Evolutionary conservation across 352 stramenopile genomes (phyloP).

Genomic region (Discostella stelligera): DNA sequence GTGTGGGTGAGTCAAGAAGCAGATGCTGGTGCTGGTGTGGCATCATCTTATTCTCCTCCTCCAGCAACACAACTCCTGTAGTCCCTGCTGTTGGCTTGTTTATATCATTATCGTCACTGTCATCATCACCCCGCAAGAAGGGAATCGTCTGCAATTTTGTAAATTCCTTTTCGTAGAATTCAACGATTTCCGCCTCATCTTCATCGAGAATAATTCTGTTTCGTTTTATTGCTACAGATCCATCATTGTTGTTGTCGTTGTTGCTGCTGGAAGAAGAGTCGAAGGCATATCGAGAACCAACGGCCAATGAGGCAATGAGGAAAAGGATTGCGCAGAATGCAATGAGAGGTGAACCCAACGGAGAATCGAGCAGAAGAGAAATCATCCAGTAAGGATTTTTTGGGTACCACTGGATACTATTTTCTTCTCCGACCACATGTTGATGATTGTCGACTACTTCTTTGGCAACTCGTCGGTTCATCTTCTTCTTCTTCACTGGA

Average conservation of each 20-base stretch:
- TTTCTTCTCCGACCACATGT: not conserved
- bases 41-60: not conserved
- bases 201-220: slow-evolving; percentile 37
- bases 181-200: slow-evolving; percentile 50
- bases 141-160: slow-evolving; percentile 13
- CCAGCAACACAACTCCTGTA: too few relatives aligned
- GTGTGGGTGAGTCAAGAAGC: not conserved
- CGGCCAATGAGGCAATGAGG: slow-evolving; percentile 26
- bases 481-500: not conserved
- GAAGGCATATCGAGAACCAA: not conserved
- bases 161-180: slow-evolving; percentile 54
- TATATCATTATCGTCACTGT: not conserved
- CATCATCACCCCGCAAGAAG: slow-evolving; percentile 8
- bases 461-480: not conserved
- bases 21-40: not conserved
- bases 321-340: slow-evolving; percentile 17
- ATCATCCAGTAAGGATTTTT: not conserved
- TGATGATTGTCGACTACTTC: not conserved
- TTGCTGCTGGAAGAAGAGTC: not conserved
- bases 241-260: not conserved
- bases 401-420: not conserved
- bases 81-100: not conserved
- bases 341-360: slow-evolving; percentile 8
- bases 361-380: not conserved
- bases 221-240: not conserved